These are phyloP conservation scores for Fraxinus ornus DNA, from an alignment of 305 asterid species.

Conservation along the genomic window DNA sequence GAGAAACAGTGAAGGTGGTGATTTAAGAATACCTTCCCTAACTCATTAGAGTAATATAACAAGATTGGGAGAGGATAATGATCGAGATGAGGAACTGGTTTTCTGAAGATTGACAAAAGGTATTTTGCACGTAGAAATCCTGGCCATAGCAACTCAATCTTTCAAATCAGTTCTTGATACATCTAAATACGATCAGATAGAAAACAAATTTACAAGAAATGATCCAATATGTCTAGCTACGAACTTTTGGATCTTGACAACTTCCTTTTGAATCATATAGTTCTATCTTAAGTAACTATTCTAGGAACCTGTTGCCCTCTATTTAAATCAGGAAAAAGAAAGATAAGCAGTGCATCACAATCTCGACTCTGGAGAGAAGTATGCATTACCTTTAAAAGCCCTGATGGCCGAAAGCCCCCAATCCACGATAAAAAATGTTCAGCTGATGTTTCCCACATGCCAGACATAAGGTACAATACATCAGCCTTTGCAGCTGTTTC, in stretches of 20 bases:
- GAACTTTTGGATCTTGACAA: not conserved
- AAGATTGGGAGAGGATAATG: not conserved
- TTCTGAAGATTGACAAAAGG: not conserved
- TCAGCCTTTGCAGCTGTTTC: slow-evolving; percentile 76
- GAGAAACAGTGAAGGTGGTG: not conserved
- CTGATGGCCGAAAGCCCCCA: slow-evolving; percentile 92
- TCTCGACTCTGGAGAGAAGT: not conserved
- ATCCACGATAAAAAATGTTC: slow-evolving; percentile 95
- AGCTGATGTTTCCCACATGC: slow-evolving; percentile 82
- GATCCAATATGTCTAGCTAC: not conserved
- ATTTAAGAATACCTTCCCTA: not conserved
- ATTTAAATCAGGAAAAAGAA: not conserved
- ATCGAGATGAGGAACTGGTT: not conserved
- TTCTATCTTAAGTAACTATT: not conserved
- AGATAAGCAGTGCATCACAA: not conserved
- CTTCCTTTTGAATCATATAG: not conserved
- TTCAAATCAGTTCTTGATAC: not conserved
- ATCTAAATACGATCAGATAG: not conserved
- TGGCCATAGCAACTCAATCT: not conserved
- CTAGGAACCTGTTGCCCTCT: not conserved
- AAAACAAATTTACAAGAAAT: not conserved
- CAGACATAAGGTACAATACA: slow-evolving; percentile 76
- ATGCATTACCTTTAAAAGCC: slow-evolving; percentile 67
- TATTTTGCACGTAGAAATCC: not conserved
- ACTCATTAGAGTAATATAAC: not conserved